Percentiles rank a stretch among this genome's conserved stretches.
Evolutionary conservation across 148 eudicot genomes (phyloP).

Genomic region (Silene conica): DNA sequence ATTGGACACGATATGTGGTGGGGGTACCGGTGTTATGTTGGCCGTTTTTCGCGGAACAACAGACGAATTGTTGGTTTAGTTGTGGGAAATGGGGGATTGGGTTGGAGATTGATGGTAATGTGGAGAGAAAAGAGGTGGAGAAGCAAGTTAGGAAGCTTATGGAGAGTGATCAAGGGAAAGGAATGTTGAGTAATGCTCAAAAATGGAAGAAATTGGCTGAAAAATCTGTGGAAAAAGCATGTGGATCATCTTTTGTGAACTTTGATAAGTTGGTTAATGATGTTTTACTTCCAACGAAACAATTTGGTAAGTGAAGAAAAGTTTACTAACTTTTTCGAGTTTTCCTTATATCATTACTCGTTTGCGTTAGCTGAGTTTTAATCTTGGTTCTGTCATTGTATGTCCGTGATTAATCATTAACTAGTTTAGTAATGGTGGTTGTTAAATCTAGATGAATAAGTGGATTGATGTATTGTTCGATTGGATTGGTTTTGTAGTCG

Average conservation of each 20-base stretch:
- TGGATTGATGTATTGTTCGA: no score
- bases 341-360: no score
- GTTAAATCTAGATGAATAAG: no score
- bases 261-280: slow-evolving; percentile 23
- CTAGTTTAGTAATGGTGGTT: no score
- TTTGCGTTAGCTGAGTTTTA: no score
- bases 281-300: slow-evolving; percentile 13
- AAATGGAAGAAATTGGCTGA: slow-evolving; percentile 31
- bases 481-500: no score
- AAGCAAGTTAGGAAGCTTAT: slow-evolving; percentile 37
- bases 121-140: slow-evolving; percentile 32
- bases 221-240: slow-evolving; percentile 21
- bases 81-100: slow-evolving; percentile 33
- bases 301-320: slow-evolving; percentile 7
- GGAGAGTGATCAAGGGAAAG: slow-evolving; percentile 33
- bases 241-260: slow-evolving; percentile 23
- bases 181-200: slow-evolving; percentile 22
- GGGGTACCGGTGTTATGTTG: slow-evolving; percentile 40
- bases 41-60: slow-evolving; percentile 41
- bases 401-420: no score
- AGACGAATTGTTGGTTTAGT: slow-evolving; percentile 34
- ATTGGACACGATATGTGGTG: slow-evolving; percentile 26
- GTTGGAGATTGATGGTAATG: slow-evolving; percentile 35
- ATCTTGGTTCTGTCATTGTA: no score
- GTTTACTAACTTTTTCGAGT: no score